Conservation (phyloP, 2,329 filamentous ascomycete genomes). For the Elsinoe batatas region DNA sequence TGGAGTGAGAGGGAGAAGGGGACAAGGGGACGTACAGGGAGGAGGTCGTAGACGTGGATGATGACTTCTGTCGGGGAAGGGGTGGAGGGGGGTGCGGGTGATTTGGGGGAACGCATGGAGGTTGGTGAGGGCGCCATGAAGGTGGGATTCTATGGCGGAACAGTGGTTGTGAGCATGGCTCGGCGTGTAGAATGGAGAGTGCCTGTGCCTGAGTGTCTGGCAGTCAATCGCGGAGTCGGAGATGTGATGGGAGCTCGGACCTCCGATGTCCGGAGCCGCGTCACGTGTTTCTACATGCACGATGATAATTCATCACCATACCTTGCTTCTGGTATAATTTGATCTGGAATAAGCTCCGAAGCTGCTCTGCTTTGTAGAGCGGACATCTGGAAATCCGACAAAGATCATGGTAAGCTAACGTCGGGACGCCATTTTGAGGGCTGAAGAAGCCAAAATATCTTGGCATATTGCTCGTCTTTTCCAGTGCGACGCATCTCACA, state of each 20-base stretch:
- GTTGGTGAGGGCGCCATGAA: background rate
- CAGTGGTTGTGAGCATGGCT: background rate
- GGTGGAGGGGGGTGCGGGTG: conserved; percentile 10
- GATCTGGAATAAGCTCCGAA: too few species aligned
- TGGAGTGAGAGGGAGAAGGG: background rate
- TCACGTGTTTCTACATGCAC: too few species aligned
- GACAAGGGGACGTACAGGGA: conserved; percentile 22
- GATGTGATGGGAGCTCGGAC: background rate
- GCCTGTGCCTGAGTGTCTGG: background rate
- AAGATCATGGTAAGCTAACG: too few species aligned
- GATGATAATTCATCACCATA: too few species aligned
- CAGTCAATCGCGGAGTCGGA: background rate
- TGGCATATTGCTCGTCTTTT: background rate
- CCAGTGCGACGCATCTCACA: background rate
- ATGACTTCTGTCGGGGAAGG: conserved; percentile 23
- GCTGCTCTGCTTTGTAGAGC: too few species aligned
- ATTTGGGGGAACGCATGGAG: background rate
- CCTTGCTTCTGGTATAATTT: too few species aligned
- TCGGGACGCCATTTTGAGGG: too few species aligned
- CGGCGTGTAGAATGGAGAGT: background rate
- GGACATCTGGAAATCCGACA: too few species aligned
- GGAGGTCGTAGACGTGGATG: conserved; percentile 30
- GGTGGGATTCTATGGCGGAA: background rate
- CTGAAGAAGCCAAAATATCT: background rate
- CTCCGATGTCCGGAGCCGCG: background rate